Percentiles rank a stretch among this genome's conserved stretches.
These are phyloP conservation scores for Huntiella moniliformis DNA, from an alignment of 2,329 filamentous ascomycete genomes.

Conservation along the genomic window DNA sequence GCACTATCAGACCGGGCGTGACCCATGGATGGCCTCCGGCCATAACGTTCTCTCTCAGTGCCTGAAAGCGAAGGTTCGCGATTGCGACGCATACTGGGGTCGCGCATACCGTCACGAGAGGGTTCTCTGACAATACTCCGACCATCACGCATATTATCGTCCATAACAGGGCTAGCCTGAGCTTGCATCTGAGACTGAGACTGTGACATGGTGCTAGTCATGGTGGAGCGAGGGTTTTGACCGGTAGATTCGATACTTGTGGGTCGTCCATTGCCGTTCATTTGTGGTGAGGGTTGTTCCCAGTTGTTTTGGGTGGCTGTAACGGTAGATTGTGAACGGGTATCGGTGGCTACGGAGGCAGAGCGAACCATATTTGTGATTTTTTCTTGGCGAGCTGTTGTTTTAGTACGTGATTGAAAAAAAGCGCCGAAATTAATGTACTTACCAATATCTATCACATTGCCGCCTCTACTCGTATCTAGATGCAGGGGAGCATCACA, in stretches of 20 bases:
- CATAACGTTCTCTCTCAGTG: conserved; percentile 19
- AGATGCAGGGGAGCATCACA: conserved; percentile 83
- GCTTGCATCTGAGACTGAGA: neutral
- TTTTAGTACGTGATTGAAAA: conserved; percentile 14
- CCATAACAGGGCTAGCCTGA: no score
- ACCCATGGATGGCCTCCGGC: neutral
- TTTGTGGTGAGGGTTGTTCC: conserved; percentile 27
- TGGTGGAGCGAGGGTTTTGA: conserved; percentile 20
- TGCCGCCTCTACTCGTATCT: conserved; percentile 82
- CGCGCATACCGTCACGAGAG: neutral
- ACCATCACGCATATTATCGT: no score
- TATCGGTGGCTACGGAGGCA: conserved; percentile 46
- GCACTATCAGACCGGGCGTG: conserved; percentile 53
- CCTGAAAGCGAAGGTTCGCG: neutral
- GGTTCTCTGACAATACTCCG: no score
- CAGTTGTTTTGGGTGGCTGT: conserved; percentile 47
- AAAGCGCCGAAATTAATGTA: neutral
- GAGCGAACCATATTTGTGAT: conserved; percentile 83
- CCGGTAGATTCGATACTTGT: conserved; percentile 27
- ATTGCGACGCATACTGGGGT: neutral
- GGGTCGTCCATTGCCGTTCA: conserved; percentile 24
- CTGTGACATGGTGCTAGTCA: conserved; percentile 3
- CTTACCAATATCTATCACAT: conserved; percentile 77
- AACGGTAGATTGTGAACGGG: conserved; percentile 30
- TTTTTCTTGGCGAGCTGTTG: conserved; percentile 46